phyloP scores from a whole-genome alignment of 768 basidiomycete genomes.

The Russula ochroleuca region DNA sequence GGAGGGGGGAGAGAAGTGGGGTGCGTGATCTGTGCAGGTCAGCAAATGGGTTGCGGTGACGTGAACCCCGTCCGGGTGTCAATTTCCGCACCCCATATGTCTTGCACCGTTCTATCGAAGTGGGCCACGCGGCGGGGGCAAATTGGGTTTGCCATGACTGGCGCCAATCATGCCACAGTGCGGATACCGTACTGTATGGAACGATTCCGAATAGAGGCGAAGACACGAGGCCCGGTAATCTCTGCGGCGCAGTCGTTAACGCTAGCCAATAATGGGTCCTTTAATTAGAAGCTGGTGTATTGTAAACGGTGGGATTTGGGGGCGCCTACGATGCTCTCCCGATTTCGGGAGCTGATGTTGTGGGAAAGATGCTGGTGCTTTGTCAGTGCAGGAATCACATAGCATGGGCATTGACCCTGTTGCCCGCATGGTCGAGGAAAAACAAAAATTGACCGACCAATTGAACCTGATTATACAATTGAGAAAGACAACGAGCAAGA shows the following conservation, averaged over 20 bases:
- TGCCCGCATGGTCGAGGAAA: not conserved
- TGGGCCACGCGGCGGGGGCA: not conserved
- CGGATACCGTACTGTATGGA: not conserved
- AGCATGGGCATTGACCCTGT: not conserved
- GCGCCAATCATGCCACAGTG: not conserved
- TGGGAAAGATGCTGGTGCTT: not conserved
- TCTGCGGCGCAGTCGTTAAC: not conserved
- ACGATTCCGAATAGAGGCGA: not conserved
- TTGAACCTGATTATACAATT: not conserved
- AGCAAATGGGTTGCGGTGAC: too few relatives aligned
- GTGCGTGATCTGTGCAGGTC: too few relatives aligned
- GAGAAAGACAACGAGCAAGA: not conserved
- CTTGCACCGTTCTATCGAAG: not conserved
- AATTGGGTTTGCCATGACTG: not conserved
- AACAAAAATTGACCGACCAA: not conserved
- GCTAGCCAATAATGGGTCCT: not conserved
- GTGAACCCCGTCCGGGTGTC: too few relatives aligned
- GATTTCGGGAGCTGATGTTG: not conserved
- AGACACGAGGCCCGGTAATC: not conserved
- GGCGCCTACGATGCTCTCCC: not conserved
- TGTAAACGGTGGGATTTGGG: not conserved
- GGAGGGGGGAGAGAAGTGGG: too few relatives aligned
- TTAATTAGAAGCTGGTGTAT: not conserved
- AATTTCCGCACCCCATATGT: not conserved
- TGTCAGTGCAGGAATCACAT: not conserved